These are phyloP conservation scores for Hypoxylon intermedium DNA, from an alignment of 495 filamentous ascomycete species.

Conservation along the genomic window DNA sequence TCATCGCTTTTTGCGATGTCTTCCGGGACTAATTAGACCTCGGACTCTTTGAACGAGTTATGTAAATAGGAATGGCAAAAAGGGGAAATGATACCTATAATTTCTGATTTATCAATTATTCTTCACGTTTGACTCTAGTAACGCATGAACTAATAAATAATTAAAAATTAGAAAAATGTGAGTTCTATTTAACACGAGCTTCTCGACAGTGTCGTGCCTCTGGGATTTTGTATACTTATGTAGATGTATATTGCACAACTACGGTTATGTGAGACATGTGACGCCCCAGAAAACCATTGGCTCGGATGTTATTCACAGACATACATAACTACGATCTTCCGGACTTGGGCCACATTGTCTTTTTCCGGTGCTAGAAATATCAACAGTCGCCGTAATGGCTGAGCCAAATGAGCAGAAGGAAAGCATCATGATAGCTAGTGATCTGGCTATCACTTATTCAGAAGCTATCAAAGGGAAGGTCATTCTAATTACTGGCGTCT, in stretches of 20 bases:
- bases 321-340: too few species aligned
- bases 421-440: background rate
- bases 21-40: background rate
- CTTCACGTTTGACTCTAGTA: too few species aligned
- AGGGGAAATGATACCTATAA: constrained; percentile 1
- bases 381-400: background rate
- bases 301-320: background rate
- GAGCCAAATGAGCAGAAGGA: background rate
- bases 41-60: background rate
- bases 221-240: too few species aligned
- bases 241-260: too few species aligned
- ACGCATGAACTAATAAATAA: too few species aligned
- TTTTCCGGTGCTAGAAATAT: background rate
- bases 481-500: constrained; percentile 5
- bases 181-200: too few species aligned
- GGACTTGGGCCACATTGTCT: background rate
- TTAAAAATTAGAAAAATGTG: too few species aligned
- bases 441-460: background rate
- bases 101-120: background rate
- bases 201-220: too few species aligned
- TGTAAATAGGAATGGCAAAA: background rate
- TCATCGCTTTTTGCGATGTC: background rate
- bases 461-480: background rate
- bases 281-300: background rate
- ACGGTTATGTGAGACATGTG: background rate